phyloP scores from a whole-genome alignment of 805 yeast genomes.

The Wickerhamiella slavikovae region DNA sequence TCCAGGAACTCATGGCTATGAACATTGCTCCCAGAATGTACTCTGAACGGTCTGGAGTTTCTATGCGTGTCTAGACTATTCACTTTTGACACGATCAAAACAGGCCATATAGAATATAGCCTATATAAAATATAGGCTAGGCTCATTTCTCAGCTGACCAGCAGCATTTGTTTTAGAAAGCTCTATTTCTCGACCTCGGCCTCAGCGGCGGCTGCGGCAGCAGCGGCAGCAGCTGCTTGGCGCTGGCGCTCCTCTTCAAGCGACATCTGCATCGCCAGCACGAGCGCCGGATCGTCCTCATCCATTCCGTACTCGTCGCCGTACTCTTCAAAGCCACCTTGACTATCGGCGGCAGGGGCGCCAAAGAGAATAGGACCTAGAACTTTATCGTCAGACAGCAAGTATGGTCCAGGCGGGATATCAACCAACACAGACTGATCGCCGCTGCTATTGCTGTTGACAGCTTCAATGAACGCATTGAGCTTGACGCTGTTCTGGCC shows the following conservation, averaged over 20 bases:
- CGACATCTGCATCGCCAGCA: constrained; percentile 83
- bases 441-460: constrained; percentile 41
- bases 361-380: constrained; percentile 47
- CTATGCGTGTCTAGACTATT: constrained; percentile 10
- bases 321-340: too few relatives aligned
- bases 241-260: constrained; percentile 87
- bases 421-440: constrained; percentile 45
- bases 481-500: constrained; percentile 53
- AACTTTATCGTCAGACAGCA: constrained; percentile 63
- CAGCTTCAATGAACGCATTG: constrained; percentile 55
- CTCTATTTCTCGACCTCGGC: too few relatives aligned
- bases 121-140: too few relatives aligned
- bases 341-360: constrained; percentile 21
- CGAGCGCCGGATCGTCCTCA: constrained; percentile 77
- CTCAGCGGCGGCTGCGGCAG: too few relatives aligned
- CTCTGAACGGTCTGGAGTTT: constrained; percentile 64
- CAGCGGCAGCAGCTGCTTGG: constrained; percentile 41
- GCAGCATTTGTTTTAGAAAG: too few relatives aligned
- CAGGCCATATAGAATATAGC: neutral
- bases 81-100: too few relatives aligned
- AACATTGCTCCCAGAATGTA: constrained; percentile 92
- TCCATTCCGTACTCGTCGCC: constrained; percentile 16
- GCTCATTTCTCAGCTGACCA: too few relatives aligned
- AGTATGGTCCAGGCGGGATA: constrained; percentile 70
- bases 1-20: constrained; percentile 99